Base-by-base conservation (phyloP, 2,329 filamentous ascomycete species). In the Pyrenophora graminea region DNA sequence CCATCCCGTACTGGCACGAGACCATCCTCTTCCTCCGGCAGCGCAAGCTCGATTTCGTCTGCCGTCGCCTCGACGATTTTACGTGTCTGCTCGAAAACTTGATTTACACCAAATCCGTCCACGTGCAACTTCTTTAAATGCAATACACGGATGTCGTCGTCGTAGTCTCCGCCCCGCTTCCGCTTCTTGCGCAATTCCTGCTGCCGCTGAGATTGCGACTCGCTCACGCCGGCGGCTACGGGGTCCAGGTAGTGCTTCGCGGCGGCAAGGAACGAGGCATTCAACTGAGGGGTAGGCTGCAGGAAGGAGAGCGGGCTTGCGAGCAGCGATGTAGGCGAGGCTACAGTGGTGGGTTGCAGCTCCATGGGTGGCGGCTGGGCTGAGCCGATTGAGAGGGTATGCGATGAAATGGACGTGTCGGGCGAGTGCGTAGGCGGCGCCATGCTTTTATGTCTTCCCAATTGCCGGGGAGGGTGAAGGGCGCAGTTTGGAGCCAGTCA, bases 21-120 rank as follows among this genome's bases (percentile, higher is more conserved):
- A 8, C 55, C 53, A 18, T 55, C 60, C 19, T 68, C 48, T 21
- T 54, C 45, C 44, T 71, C 73, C 41, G 72, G 74, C 37, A 80
- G 71, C 30, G 71, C 79, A 61, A 68, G 74, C 62, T 83, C 79
- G 3, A 83, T 77, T 64, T 86, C 80, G 15, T 77, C 72, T 37
- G 77, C 77, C 6, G 86, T 75, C 39, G 85, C 83, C 56, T 88
- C 82, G 50, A 97, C 86, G 17, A 97, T 90, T 63, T 89, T 85
- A 67, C 86, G 87, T 7, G 91, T 89, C 76, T 99, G 94, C 73
- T 97, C 90, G 89, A 93, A 99, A 37, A 99, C 86, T 74, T 97
- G 93, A 17, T 87, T 85, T 9, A 89, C 87, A 63, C 89, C 89
- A 63, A 97, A 96, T 0, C 93, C 94, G 50, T 96, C 85, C 6